phyloP scores from a whole-genome alignment of 805 yeast species.

The Wickerhamomyces xylosicus region DNA sequence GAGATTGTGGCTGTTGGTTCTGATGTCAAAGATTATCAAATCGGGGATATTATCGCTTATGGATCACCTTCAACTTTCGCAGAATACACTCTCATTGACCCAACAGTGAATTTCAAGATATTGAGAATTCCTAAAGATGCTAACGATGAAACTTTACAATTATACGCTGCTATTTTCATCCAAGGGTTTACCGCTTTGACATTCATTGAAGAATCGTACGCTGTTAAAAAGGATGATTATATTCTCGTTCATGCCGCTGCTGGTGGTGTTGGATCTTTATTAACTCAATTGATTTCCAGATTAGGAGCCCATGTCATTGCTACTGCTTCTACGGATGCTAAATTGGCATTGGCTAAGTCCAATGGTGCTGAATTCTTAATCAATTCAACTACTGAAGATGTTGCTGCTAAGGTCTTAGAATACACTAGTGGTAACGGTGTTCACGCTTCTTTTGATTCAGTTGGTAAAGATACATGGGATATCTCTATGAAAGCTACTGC shows the following conservation, averaged over 20 bases:
- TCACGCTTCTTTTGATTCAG: conserved; percentile 57
- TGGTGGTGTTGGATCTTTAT: conserved; percentile 80
- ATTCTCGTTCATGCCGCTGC: conserved; percentile 88
- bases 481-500: conserved; percentile 49
- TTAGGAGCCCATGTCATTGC: conserved; percentile 80
- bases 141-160: conserved; percentile 38
- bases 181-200: conserved; percentile 79
- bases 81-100: conserved; percentile 48
- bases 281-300: conserved; percentile 49
- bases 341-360: conserved; percentile 51
- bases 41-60: conserved; percentile 69
- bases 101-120: conserved; percentile 22
- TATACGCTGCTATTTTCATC: conserved; percentile 49
- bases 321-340: conserved; percentile 68
- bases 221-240: conserved; percentile 58
- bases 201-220: conserved; percentile 54
- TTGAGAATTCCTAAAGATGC: conserved; percentile 38
- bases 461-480: conserved; percentile 72
- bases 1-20: conserved; percentile 55
- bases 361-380: conserved; percentile 73
- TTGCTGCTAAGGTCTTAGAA: conserved; percentile 43
- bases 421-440: conserved; percentile 62
- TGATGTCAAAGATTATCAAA: conserved; percentile 39
- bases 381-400: conserved; percentile 43
- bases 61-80: conserved; percentile 49